Conservation (phyloP, 2,329 filamentous ascomycete species). For the Dactylellina parvicollis region DNA sequence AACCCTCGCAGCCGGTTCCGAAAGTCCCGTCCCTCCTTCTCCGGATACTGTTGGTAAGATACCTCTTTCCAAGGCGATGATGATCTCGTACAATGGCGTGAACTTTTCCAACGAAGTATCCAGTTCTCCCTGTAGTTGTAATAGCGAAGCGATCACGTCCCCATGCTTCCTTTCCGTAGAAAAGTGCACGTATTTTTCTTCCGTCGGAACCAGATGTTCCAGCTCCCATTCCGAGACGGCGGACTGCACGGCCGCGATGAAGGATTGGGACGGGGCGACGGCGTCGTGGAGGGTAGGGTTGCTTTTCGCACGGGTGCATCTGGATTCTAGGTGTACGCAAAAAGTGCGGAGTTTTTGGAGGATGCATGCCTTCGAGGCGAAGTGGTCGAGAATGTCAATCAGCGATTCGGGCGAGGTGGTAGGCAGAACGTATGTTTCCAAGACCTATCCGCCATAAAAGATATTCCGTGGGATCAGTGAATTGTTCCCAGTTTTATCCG, state of each 20-base stretch:
- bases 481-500: too few relatives aligned
- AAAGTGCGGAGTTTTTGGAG: constrained; percentile 57
- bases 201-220: constrained; percentile 52
- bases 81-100: constrained; percentile 55
- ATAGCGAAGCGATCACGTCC: constrained; percentile 54
- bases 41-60: too few relatives aligned
- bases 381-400: constrained; percentile 56
- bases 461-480: not conserved
- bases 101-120: constrained; percentile 54
- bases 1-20: constrained; percentile 46
- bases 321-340: constrained; percentile 33
- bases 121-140: constrained; percentile 56
- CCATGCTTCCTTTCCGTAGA: not conserved
- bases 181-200: constrained; percentile 40
- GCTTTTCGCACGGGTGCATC: constrained; percentile 18
- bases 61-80: constrained; percentile 45
- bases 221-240: constrained; percentile 52
- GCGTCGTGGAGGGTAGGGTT: constrained; percentile 30
- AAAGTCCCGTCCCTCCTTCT: constrained; percentile 1
- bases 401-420: constrained; percentile 51
- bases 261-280: constrained; percentile 54
- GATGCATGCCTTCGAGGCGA: constrained; percentile 55
- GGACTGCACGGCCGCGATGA: constrained; percentile 53
- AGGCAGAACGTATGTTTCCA: constrained; percentile 25
- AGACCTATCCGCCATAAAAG: constrained; percentile 16